phyloP scores from a whole-genome alignment of 805 yeast genomes.

The Ogataea degrootiae region DNA sequence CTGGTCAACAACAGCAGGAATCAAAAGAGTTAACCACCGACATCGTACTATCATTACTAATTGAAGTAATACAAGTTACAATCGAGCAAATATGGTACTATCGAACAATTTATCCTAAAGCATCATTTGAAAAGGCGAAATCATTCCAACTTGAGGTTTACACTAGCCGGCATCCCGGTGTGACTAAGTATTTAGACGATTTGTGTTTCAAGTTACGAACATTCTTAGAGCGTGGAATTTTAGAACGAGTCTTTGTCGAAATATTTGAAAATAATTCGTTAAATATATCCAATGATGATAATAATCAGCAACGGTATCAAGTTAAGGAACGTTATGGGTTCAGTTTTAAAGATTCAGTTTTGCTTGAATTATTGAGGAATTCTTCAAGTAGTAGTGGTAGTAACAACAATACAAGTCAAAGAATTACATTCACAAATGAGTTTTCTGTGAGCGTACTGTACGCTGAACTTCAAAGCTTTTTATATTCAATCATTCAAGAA shows the following conservation, averaged over 20 bases:
- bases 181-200: slow-evolving; percentile 34
- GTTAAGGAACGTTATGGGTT: slow-evolving; percentile 22
- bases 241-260: slow-evolving; percentile 23
- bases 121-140: slow-evolving; percentile 40
- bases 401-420: not conserved
- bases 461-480: slow-evolving; percentile 23
- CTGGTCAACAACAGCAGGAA: not conserved
- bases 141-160: slow-evolving; percentile 41
- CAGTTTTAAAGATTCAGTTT: slow-evolving; percentile 25
- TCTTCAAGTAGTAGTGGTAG: not conserved
- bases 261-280: slow-evolving; percentile 5
- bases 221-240: slow-evolving; percentile 17
- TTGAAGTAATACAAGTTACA: slow-evolving; percentile 47
- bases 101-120: slow-evolving; percentile 48
- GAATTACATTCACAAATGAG: slow-evolving; percentile 6
- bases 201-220: slow-evolving; percentile 22
- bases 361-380: slow-evolving; percentile 16
- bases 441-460: slow-evolving; percentile 12
- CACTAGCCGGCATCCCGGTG: slow-evolving; percentile 42
- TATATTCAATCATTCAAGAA: slow-evolving; percentile 23
- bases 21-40: not conserved
- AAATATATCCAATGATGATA: not conserved
- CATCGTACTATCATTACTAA: slow-evolving; percentile 29
- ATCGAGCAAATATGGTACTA: slow-evolving; percentile 52
- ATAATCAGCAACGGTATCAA: not conserved